Base-by-base conservation (phyloP, 805 yeast species). In the Yarrowia deformans region DNA sequence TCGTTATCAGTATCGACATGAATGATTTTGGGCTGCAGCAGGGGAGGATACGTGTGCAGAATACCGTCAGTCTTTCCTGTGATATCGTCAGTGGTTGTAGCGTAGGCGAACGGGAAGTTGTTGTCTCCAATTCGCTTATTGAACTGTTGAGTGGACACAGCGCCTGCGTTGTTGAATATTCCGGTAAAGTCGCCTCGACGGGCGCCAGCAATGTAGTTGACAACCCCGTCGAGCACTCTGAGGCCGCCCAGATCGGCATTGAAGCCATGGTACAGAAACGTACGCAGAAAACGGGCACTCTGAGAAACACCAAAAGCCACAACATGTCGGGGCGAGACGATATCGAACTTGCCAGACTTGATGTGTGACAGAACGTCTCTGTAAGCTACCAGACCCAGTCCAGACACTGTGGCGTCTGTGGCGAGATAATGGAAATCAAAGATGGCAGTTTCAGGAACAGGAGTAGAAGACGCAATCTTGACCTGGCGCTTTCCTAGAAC, bases 1-100 rank as follows among this genome's bases (percentile, higher is more conserved):
- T 63, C 68, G 56, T 63, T 63, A 23, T 63, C 68, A 16, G 68
- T 63, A 14, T 63, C 68, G n/a, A 63, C 68, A 39, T 63, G 68
- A 29, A 63, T 63, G 45, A 63, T 63, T 37, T 63, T 63, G 46
- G 68, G 68, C 68, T 63, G 68, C 16, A 63, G 9, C 5, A 39
- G n/a, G 29, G 55, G 46, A 12, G 56, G 43, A n/a, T 63, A 63
- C 37, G 39, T 48, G 37, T 40, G 37, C 14, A 63, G 48, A 19
- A 48, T 48, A 6, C 68, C 68, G 56, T 63, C 68, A 1, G 45
- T 48, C 32, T 37, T 18, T 0, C 56, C 68, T 0, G 68, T 48
- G 9, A 63, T 23, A 16, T 16, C 56, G 29, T 63, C 68, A 1
- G 39, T 39, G 14, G 32, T 63, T 7, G 68, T 63, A 8, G 56